Evolutionary conservation across 2,329 filamentous ascomycete species (phyloP), one percentile per base, ranked within the genome.

Genomic region (Pyrenophora tritici-repentis): DNA sequence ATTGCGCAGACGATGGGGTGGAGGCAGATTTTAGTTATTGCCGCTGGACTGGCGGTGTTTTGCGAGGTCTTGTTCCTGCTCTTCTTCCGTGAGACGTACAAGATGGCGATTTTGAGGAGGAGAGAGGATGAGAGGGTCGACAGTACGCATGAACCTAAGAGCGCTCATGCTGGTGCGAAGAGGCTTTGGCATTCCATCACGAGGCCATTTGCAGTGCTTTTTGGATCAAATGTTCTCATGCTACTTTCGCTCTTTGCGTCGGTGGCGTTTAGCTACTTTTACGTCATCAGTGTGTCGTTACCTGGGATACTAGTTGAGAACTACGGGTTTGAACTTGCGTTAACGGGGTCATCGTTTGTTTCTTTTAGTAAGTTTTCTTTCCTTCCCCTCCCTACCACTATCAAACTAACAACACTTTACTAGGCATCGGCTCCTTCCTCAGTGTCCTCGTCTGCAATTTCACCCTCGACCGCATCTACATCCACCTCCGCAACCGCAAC

Each of bases 11-110:
- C 66, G 2, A 54, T 80, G 2, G 83, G 83, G 3, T 86, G 84
- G 84, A 72, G 83, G 24, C 63, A 67, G 39, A 77, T 83, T 0
- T 64, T 86, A 2, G 81, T 80, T 74, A 77, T 83, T 49, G 75
- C 77, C 7, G 78, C 76, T 2, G 73, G 61, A 0, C 61, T 86
- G 22, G 79, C 82, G 0, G 65, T 73, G 5, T 55, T 74, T 1
- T 82, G 79, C 55, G 82, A 83, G 65, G 26, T 82, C 0, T 41
- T 78, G 3, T 82, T 85, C 54, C 64, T 86, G 6, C 71, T 72
- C 0, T 78, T 73, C 60, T 84, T 83, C 61, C 71, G 77, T 5
- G 85, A 88, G 72, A 87, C 85, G 10, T 87, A 87, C 68, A 81
- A 80, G 61, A 76, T 84, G 34, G 72, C 77, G 1, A 83, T 87